These are phyloP conservation scores for Toxicodendron radicans DNA, from an alignment of 345 rosid species.

Conservation along the genomic window DNA sequence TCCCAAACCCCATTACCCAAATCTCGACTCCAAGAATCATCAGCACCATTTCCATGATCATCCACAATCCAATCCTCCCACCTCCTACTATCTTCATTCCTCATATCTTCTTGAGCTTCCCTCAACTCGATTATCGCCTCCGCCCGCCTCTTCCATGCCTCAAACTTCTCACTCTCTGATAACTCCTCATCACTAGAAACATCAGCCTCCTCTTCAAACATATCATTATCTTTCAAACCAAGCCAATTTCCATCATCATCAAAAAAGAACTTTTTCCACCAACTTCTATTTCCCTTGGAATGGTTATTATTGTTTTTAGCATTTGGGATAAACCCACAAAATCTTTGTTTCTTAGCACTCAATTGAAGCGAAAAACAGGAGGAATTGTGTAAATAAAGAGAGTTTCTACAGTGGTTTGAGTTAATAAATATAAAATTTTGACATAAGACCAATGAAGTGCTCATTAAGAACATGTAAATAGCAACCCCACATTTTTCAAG, in stretches of 20 bases:
- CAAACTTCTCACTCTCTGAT: slow-evolving; percentile 66
- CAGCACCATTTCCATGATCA: slow-evolving; percentile 28
- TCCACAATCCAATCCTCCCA: slow-evolving; percentile 97
- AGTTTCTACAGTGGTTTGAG: slow-evolving; percentile 25
- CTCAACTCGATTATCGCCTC: slow-evolving; percentile 90
- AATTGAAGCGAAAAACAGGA: slow-evolving; percentile 25
- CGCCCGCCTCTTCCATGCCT: slow-evolving; percentile 91
- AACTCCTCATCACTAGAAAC: slow-evolving; percentile 39
- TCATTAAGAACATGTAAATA: slow-evolving; percentile 59
- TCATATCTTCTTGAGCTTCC: slow-evolving; percentile 71
- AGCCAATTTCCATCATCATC: slow-evolving; percentile 91
- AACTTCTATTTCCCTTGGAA: slow-evolving; percentile 46
- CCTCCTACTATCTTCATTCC: slow-evolving; percentile 67
- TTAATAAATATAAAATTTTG: slow-evolving; percentile 40
- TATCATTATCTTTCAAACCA: slow-evolving; percentile 65
- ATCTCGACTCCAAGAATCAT: slow-evolving; percentile 51
- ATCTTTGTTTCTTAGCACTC: slow-evolving; percentile 27
- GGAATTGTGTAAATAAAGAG: slow-evolving; percentile 20
- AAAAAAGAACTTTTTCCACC: slow-evolving; percentile 86
- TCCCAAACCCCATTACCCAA: slow-evolving; percentile 39
- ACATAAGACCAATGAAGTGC: slow-evolving; percentile 55
- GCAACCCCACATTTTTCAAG: slow-evolving; percentile 49
- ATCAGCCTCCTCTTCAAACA: slow-evolving; percentile 44
- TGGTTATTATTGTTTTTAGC: slow-evolving; percentile 37
- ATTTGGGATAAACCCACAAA: slow-evolving; percentile 46